Percentiles rank a stretch among this genome's conserved stretches.
phyloP scores from a whole-genome alignment of 345 rosid genomes.

The Linum tenue region DNA sequence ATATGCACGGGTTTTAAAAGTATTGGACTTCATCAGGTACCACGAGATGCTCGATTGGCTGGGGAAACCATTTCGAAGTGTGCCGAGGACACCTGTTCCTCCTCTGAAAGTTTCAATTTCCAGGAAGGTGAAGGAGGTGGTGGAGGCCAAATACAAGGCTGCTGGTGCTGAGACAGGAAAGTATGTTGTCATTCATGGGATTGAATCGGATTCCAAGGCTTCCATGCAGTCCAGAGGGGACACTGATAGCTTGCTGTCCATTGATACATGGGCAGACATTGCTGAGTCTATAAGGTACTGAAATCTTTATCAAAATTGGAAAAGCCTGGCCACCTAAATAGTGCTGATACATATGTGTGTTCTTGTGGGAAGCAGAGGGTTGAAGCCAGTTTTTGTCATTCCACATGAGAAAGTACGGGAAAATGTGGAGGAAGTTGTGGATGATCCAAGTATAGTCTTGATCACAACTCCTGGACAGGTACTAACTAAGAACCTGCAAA shows the following conservation, averaged over 20 bases:
- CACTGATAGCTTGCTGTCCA: slow-evolving; percentile 65
- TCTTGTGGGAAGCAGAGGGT: slow-evolving; percentile 40
- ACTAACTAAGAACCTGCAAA: background rate
- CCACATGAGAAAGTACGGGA: slow-evolving; percentile 93
- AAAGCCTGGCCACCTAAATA: background rate
- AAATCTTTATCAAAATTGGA: background rate
- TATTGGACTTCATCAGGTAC: slow-evolving; percentile 47
- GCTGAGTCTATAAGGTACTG: slow-evolving; percentile 47
- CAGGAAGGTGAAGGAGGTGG: slow-evolving; percentile 65
- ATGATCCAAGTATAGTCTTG: slow-evolving; percentile 57
- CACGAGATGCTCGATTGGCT: slow-evolving; percentile 76
- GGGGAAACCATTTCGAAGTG: slow-evolving; percentile 68
- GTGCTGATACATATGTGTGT: background rate
- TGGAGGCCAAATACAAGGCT: slow-evolving; percentile 53
- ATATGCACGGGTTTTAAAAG: background rate
- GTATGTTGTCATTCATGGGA: slow-evolving; percentile 80
- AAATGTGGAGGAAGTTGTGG: slow-evolving; percentile 69
- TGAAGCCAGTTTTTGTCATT: slow-evolving; percentile 69
- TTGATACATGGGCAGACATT: slow-evolving; percentile 61
- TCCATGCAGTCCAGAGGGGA: slow-evolving; percentile 89
- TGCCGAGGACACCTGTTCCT: slow-evolving; percentile 56
- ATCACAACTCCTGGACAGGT: slow-evolving; percentile 95
- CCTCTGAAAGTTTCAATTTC: slow-evolving; percentile 74
- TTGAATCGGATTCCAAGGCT: slow-evolving; percentile 91
- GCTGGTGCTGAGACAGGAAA: slow-evolving; percentile 75